Evolutionary conservation across 2,329 filamentous ascomycete species (phyloP), one percentile per base, ranked within the genome.

Genomic region (Colletotrichum chlorophyti): DNA sequence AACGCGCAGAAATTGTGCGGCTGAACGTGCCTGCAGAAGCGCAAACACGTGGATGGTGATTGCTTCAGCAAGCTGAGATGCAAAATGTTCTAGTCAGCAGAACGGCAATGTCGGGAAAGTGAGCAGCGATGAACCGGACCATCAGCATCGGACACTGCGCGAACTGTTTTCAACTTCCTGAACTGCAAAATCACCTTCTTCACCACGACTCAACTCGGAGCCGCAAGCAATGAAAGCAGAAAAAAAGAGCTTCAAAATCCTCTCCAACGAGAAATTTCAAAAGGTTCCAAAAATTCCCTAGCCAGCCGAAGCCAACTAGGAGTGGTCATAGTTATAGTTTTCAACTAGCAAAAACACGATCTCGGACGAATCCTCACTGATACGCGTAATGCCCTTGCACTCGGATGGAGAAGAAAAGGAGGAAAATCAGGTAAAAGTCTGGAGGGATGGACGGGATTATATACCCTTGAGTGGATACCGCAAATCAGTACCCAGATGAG

Each of bases 331-430:
- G 82, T 80, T 82, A 81, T 90, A 91, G 88, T 90, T 91, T 90
- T 90, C 88, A 91, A 91, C 88, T 90, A 91, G 89, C 89, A 91
- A 91, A 90, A 91, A 91, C 83, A 84, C 84, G 83, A 85, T 86
- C 88, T 92, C 90, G 86, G 90, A 91, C 87, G 84, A 87, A 88
- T 91, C 89, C 86, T 92, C 89, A 92, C 87, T 89, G 87, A 85
- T 85, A 88, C 84, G 84, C 87, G 83, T 91, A 89, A 89, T 84
- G 87, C 89, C 87, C 86, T 78, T 88, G 87, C 87, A 89, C 85
- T 81, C 72, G 79, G 82, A 86, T 85, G 76, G 68, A 71, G 74
- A 78, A 73, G 65, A 72, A 74, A 81, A 77, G 71, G 67, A 68
- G 71, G 68, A 70, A 70, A 70, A 66, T n/a, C n/a, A n/a, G n/a